Conservation (phyloP, 2,329 filamentous ascomycete genomes). For the Botrytis squamosa region DNA sequence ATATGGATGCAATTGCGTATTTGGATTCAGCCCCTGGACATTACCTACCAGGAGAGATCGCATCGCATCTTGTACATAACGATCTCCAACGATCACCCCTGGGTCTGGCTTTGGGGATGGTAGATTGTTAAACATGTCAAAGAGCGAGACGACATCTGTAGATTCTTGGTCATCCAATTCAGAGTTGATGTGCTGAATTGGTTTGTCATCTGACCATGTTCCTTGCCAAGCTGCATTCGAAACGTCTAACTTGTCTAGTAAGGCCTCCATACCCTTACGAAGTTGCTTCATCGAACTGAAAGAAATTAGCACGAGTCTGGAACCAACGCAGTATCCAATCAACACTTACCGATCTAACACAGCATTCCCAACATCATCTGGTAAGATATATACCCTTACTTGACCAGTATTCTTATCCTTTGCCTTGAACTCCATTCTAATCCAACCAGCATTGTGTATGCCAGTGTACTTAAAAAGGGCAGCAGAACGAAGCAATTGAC, state of each 20-base stretch:
- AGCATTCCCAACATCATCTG: slow-evolving; percentile 60
- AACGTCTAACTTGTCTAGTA: slow-evolving; percentile 57
- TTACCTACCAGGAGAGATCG: slow-evolving; percentile 53
- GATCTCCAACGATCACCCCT: slow-evolving; percentile 47
- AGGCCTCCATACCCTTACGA: slow-evolving; percentile 45
- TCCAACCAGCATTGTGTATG: slow-evolving; percentile 34
- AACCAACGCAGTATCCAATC: not conserved
- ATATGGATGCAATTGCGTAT: slow-evolving; percentile 69
- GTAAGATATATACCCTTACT: slow-evolving; percentile 60
- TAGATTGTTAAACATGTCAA: slow-evolving; percentile 71
- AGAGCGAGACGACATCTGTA: slow-evolving; percentile 52
- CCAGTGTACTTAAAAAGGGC: slow-evolving; percentile 24
- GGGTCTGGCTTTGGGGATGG: slow-evolving; percentile 64
- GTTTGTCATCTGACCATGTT: slow-evolving; percentile 26
- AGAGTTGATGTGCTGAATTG: slow-evolving; percentile 43
- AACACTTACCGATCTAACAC: slow-evolving; percentile 43
- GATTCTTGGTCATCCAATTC: slow-evolving; percentile 28
- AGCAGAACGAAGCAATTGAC: slow-evolving; percentile 25
- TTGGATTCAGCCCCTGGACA: slow-evolving; percentile 53
- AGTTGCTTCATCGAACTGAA: slow-evolving; percentile 46
- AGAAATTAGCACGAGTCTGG: not conserved
- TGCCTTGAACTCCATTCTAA: slow-evolving; percentile 36
- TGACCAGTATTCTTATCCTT: slow-evolving; percentile 31
- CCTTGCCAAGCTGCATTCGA: slow-evolving; percentile 57
- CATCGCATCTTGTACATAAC: slow-evolving; percentile 53